Percentiles rank a stretch among this genome's conserved stretches.
These are phyloP conservation scores for Zygosaccharomyces bailii DNA, from an alignment of 805 yeast genomes.

Conservation along the genomic window DNA sequence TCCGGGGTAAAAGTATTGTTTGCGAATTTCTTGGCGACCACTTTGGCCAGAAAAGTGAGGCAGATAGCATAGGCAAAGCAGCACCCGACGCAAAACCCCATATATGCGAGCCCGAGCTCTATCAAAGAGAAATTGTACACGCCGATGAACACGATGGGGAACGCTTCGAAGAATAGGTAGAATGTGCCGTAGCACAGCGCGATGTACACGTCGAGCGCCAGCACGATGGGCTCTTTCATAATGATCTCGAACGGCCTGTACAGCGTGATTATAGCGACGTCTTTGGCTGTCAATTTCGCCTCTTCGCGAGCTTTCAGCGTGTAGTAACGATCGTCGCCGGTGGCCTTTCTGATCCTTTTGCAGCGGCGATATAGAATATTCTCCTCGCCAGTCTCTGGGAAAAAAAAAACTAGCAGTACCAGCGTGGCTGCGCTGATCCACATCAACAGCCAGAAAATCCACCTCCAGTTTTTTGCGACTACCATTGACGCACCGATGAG, in stretches of 20 bases:
- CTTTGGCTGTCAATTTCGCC: conserved; percentile 32
- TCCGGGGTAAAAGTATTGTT: conserved; percentile 40
- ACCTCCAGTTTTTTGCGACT: conserved; percentile 49
- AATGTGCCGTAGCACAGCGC: conserved; percentile 51
- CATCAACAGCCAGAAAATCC: conserved; percentile 51
- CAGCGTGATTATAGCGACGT: conserved; percentile 34
- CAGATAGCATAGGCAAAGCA: conserved; percentile 37
- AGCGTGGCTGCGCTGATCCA: conserved; percentile 41
- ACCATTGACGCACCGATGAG: conserved; percentile 51
- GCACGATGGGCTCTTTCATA: conserved; percentile 53
- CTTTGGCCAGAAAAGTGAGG: conserved; percentile 28
- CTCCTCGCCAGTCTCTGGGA: conserved; percentile 49
- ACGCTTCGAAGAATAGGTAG: conserved; percentile 59
- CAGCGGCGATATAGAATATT: conserved; percentile 49
- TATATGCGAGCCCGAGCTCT: conserved; percentile 46
- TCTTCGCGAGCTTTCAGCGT: conserved; percentile 33
- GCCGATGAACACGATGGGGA: conserved; percentile 52
- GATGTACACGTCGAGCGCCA: conserved; percentile 49
- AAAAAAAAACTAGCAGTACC: conserved; percentile 38
- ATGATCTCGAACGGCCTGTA: conserved; percentile 51
- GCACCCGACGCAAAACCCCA: conserved; percentile 48
- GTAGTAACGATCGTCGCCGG: conserved; percentile 46
- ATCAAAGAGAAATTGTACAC: conserved; percentile 46
- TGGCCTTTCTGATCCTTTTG: conserved; percentile 42
- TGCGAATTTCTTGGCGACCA: conserved; percentile 29